These are phyloP conservation scores for Flaveria ramosissima DNA, from an alignment of 129 eudicot species.

Conservation along the genomic window DNA sequence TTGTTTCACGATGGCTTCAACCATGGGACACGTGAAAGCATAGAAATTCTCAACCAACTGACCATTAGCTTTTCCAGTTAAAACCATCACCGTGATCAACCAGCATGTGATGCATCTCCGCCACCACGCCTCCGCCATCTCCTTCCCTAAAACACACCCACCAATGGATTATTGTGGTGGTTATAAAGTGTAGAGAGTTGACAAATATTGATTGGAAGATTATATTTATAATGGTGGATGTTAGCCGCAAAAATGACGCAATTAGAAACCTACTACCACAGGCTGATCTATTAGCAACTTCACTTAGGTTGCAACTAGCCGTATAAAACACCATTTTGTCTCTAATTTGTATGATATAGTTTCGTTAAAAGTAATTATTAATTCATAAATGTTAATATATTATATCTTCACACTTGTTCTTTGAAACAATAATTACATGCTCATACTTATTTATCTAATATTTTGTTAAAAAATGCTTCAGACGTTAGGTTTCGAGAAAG, in stretches of 20 bases:
- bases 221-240: not conserved
- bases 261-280: conserved; percentile 35
- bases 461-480: too few relatives aligned
- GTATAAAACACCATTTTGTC: conserved; percentile 17
- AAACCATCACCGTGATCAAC: conserved; percentile 25
- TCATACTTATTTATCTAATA: too few relatives aligned
- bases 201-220: conserved; percentile 11
- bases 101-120: conserved; percentile 34
- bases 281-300: conserved; percentile 2
- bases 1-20: conserved; percentile 54
- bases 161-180: not conserved
- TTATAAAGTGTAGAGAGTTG: conserved; percentile 36
- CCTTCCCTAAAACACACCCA: not conserved
- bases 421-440: too few relatives aligned
- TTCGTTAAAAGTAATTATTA: too few relatives aligned
- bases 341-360: not conserved
- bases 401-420: too few relatives aligned
- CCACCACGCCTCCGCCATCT: conserved; percentile 24
- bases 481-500: too few relatives aligned
- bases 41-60: conserved; percentile 62
- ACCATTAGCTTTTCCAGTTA: conserved; percentile 40
- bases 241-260: conserved; percentile 26
- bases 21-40: conserved; percentile 55
- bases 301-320: conserved; percentile 6
- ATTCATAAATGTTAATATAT: too few relatives aligned